Evolutionary conservation across 139 green algal genomes (phyloP).

Genomic region (Chlorella sp.): DNA sequence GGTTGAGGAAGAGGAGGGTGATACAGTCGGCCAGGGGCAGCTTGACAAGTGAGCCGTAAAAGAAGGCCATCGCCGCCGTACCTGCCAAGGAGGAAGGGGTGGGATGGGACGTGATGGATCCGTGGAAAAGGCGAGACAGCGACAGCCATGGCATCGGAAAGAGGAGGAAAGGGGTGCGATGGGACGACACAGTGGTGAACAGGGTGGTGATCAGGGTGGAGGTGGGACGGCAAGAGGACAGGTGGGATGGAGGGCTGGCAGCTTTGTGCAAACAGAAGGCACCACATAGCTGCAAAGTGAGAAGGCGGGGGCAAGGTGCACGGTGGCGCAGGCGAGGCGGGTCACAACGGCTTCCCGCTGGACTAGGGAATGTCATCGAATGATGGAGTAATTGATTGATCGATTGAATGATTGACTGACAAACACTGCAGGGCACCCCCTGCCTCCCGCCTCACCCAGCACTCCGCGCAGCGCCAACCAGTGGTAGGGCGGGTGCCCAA

Average conservation of each 20-base stretch:
- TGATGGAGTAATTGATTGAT: too few species aligned
- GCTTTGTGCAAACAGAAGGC: not conserved
- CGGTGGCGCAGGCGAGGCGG: not conserved
- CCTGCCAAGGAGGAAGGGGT: not conserved
- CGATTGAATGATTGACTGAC: too few species aligned
- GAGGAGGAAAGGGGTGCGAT: too few species aligned
- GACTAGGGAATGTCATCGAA: too few species aligned
- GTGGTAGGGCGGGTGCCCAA: not conserved
- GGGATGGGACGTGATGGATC: not conserved
- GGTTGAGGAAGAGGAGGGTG: slow-evolving; percentile 57
- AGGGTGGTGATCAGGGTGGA: too few species aligned
- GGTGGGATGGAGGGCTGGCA: too few species aligned
- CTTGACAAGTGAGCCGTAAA: slow-evolving; percentile 49
- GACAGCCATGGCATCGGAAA: too few species aligned
- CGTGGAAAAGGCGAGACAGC: not conserved
- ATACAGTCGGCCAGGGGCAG: slow-evolving; percentile 51
- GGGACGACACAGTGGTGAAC: too few species aligned
- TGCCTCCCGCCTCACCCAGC: not conserved
- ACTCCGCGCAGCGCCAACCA: not conserved
- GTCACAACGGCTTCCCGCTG: not conserved
- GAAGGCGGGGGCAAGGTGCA: not conserved
- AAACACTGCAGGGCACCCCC: not conserved
- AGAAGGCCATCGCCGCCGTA: slow-evolving; percentile 44
- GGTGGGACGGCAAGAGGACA: too few species aligned
- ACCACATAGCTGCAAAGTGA: not conserved